These are phyloP conservation scores for Trypanosomatidae sp. DNA, from an alignment of 208 protist genomes.

Conservation along the genomic window DNA sequence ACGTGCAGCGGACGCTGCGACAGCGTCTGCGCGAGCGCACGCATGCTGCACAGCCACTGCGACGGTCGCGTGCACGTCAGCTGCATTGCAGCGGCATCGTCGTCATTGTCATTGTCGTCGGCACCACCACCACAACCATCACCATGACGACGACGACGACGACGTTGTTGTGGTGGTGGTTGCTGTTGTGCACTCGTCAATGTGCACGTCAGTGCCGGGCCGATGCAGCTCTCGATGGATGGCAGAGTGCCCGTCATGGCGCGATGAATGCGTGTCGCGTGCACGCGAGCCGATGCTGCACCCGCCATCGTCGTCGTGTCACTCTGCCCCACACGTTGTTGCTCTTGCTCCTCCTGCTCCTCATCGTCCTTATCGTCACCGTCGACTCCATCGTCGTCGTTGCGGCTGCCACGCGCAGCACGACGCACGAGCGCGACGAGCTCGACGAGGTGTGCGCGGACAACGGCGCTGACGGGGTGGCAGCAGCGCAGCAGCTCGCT, in stretches of 20 bases:
- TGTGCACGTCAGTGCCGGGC: background rate
- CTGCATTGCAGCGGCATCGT: background rate
- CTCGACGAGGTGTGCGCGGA: slow-evolving; percentile 38
- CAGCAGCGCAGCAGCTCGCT: slow-evolving; percentile 59
- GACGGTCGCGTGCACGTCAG: slow-evolving; percentile 17
- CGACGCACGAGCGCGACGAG: slow-evolving; percentile 44
- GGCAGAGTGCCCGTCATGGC: slow-evolving; percentile 75
- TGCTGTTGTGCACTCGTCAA: too few relatives aligned
- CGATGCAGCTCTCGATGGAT: slow-evolving; percentile 22
- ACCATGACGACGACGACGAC: slow-evolving; percentile 1
- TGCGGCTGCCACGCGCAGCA: background rate
- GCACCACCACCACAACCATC: slow-evolving; percentile 4
- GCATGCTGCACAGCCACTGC: slow-evolving; percentile 46
- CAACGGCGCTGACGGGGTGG: slow-evolving; percentile 50
- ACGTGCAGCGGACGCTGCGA: slow-evolving; percentile 9
- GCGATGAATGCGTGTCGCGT: slow-evolving; percentile 15
- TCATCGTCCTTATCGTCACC: background rate
- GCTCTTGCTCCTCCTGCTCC: slow-evolving; percentile 3
- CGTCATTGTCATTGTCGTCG: background rate
- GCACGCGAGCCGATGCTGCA: too few relatives aligned
- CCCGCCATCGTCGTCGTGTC: background rate
- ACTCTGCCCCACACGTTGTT: slow-evolving; percentile 5
- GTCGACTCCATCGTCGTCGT: background rate
- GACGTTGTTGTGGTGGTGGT: too few relatives aligned
- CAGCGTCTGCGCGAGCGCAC: slow-evolving; percentile 15